phyloP scores from a whole-genome alignment of 75 land plant species.

The Adiantum capillusveneris region DNA sequence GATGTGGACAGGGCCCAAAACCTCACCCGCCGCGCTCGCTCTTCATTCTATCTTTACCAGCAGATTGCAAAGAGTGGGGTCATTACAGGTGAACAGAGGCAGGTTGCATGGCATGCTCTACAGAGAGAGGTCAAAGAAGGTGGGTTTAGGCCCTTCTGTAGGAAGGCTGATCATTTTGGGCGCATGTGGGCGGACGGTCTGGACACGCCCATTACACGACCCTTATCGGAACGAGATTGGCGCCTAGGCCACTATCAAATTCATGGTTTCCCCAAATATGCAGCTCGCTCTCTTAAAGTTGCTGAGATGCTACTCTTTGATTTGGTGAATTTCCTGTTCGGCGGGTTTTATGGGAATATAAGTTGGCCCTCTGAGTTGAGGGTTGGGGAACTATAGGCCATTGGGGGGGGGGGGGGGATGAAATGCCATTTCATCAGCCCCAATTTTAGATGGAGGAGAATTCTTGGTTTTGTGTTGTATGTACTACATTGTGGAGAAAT shows the following conservation, averaged over 20 bases:
- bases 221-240: conserved; percentile 20
- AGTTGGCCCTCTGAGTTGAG: no score
- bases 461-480: no score
- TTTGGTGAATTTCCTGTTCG: no score
- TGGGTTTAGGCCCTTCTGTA: conserved; percentile 23
- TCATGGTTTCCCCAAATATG: neutral
- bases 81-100: conserved; percentile 9
- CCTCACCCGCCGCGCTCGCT: conserved; percentile 22
- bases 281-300: neutral
- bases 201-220: conserved; percentile 14
- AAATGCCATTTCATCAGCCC: no score
- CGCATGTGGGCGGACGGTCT: conserved; percentile 33
- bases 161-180: conserved; percentile 13
- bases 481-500: no score
- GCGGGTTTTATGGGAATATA: no score
- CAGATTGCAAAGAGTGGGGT: conserved; percentile 14
- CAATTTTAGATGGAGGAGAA: no score
- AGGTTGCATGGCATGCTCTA: conserved; percentile 18
- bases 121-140: conserved; percentile 23
- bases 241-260: conserved; percentile 16
- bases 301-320: neutral
- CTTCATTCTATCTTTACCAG: conserved; percentile 29
- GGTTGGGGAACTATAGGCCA: no score
- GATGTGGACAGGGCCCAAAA: conserved; percentile 16
- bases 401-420: no score